Base-by-base conservation (phyloP, 768 basidiomycete species). In the Russula emetica region DNA sequence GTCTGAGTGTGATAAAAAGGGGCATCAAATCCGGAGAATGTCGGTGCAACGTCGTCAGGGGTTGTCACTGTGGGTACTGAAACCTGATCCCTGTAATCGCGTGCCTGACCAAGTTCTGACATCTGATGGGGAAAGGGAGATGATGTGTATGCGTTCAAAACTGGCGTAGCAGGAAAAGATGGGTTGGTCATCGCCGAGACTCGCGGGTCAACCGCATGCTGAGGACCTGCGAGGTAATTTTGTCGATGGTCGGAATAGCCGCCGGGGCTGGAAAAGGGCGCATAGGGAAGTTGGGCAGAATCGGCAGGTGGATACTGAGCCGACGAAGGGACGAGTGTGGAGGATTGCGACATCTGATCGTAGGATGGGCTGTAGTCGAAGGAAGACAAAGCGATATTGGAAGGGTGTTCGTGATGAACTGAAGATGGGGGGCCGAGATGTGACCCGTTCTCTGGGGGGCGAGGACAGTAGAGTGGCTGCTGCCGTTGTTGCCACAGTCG, bases 361-460 rank as follows among this genome's bases (percentile, higher is more conserved):
- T 61, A 65, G 18, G 60, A 42, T 20, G 64, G 38, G 32, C 47
- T 45, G 56, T 55, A 60, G 24, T 44, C 34, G 60, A 51, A 65
- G 26, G 64, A 64, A 18, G 63, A 58, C 26, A 32, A n/a, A 16
- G 28, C 22, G 20, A 36, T 24, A 28, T 61, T 30, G 40, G 63
- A 30, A 22, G 59, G 13, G 20, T 30, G 54, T 16, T 52, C 49
- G 10, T 55, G 59, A 45, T 54, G 44, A 16, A 8, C 22, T 36
- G 53, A 18, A 16, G 30, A 6, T 34, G 54, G 24, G 38, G 58
- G 7, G 5, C 20, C 32, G 42, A 51, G 36, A 45, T 26, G 26
- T 56, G 54, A 38, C 5, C 47, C 14, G 26, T 64, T 54, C 24
- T 56, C 54, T 16, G 47, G 50, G 6, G 13, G 24, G 2, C 52